Conservation (phyloP, 73 alveolate genomes). For the Tetrahymena malaccensis region DNA sequence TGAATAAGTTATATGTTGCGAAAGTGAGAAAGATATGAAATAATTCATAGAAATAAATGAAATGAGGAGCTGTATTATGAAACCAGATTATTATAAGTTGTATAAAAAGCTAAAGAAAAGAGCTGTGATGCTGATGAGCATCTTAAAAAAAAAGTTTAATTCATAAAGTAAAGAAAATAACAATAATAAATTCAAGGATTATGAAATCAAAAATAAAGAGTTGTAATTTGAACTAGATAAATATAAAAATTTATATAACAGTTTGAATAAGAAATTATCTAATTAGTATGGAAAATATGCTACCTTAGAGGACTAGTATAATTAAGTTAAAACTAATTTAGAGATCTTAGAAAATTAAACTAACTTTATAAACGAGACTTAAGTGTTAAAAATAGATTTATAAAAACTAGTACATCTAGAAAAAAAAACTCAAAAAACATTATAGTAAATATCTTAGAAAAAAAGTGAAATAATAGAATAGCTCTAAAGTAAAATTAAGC, state of each 20-base stretch:
- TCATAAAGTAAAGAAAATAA: not conserved
- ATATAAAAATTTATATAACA: not conserved
- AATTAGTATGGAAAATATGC: not conserved
- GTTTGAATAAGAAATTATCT: not conserved
- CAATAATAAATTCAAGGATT: not conserved
- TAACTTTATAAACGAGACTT: not conserved
- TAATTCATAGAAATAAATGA: not conserved
- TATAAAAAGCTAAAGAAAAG: not conserved
- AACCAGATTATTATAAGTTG: not conserved
- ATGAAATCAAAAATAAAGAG: not conserved
- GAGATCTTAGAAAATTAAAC: not conserved
- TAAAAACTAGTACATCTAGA: not conserved
- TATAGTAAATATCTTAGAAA: not conserved
- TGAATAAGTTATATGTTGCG: not conserved
- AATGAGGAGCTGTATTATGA: not conserved
- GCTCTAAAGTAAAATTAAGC: not conserved
- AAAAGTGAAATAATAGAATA: not conserved
- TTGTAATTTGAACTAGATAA: not conserved
- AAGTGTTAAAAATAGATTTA: not conserved
- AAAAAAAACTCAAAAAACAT: not conserved
- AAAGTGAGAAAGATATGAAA: not conserved
- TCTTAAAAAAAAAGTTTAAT: not conserved
- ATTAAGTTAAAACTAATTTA: not conserved
- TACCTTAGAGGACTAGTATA: not conserved
- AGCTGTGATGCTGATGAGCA: not conserved